A percentile compares a stretch with the other conserved stretches of the same genome.
Conservation (phyloP, 139 green algal species). For the Astrephomene gubernaculifera region DNA sequence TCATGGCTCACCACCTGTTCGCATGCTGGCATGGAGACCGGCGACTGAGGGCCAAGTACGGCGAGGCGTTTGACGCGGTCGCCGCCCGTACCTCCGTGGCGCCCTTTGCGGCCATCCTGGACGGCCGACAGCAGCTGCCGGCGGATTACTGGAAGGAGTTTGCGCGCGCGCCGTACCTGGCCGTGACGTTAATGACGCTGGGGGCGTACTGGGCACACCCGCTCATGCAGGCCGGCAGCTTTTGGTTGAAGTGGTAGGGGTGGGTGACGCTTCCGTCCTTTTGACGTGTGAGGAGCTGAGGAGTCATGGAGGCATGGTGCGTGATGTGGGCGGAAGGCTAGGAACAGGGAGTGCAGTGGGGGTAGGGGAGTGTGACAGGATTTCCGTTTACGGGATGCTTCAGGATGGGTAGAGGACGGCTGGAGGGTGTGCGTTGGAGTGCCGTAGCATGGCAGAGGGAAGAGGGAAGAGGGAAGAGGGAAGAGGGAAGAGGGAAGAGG, state of each 20-base stretch:
- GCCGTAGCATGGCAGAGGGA: too few relatives aligned
- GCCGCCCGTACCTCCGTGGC: conserved; percentile 87
- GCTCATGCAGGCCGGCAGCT: conserved; percentile 88
- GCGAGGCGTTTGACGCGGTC: conserved; percentile 89
- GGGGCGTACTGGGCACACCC: conserved; percentile 93
- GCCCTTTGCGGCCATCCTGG: conserved; percentile 91
- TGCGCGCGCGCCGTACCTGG: conserved; percentile 87
- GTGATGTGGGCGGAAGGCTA: too few relatives aligned
- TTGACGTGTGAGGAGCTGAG: too few relatives aligned
- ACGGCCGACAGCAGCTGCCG: conserved; percentile 94
- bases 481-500: too few relatives aligned
- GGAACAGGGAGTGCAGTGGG: too few relatives aligned
- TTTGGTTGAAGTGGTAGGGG: conserved; percentile 89
- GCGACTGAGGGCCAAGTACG: conserved; percentile 87
- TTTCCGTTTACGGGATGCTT: too few relatives aligned
- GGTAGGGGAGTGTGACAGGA: too few relatives aligned
- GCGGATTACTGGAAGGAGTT: conserved; percentile 96
- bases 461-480: too few relatives aligned
- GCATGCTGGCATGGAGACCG: conserved; percentile 96
- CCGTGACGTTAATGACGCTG: conserved; percentile 84
- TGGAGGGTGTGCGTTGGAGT: too few relatives aligned
- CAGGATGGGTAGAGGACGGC: too few relatives aligned
- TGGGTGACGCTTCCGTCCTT: too few relatives aligned
- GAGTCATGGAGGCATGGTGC: too few relatives aligned
- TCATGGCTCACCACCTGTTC: conserved; percentile 96